phyloP scores from a whole-genome alignment of 2,329 filamentous ascomycete genomes.

The Thelonectria discophora region DNA sequence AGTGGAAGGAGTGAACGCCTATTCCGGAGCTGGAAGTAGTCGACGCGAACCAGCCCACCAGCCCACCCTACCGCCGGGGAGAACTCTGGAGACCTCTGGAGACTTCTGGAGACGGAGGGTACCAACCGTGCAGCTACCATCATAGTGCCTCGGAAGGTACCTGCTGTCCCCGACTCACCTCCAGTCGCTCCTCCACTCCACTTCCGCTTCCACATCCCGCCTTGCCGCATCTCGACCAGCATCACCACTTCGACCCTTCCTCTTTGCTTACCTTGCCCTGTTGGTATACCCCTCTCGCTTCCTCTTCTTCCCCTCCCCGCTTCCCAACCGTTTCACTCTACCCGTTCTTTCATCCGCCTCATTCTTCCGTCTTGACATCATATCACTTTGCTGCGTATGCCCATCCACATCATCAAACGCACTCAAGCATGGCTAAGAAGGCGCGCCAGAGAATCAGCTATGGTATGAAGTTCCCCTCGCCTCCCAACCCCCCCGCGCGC shows the following conservation, averaged over 20 bases:
- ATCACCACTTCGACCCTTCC: constrained; percentile 21
- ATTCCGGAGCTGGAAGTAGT: constrained; percentile 21
- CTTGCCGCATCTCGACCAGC: constrained; percentile 23
- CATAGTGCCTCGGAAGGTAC: constrained; percentile 10
- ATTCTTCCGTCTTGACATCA: constrained; percentile 7
- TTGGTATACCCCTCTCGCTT: background rate
- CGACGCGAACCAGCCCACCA: constrained; percentile 6
- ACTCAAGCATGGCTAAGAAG: constrained; percentile 69
- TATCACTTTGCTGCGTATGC: constrained; percentile 32
- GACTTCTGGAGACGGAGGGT: constrained; percentile 6
- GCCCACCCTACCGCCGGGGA: constrained; percentile 11
- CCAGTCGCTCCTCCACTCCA: constrained; percentile 12
- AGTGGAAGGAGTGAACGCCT: background rate
- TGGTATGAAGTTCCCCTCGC: constrained; percentile 56
- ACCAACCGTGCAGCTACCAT: background rate
- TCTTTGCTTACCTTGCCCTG: constrained; percentile 8
- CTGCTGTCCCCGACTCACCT: background rate
- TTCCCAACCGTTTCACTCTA: constrained; percentile 16
- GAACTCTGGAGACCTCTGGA: too few relatives aligned
- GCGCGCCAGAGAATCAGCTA: constrained; percentile 76
- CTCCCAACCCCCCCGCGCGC: constrained; percentile 2
- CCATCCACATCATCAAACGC: constrained; percentile 26
- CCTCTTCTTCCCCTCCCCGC: constrained; percentile 22
- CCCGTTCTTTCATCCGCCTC: constrained; percentile 5
- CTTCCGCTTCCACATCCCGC: constrained; percentile 28